phyloP scores from a whole-genome alignment of 2,329 filamentous ascomycete genomes.

The Scedosporium minutisporum region DNA sequence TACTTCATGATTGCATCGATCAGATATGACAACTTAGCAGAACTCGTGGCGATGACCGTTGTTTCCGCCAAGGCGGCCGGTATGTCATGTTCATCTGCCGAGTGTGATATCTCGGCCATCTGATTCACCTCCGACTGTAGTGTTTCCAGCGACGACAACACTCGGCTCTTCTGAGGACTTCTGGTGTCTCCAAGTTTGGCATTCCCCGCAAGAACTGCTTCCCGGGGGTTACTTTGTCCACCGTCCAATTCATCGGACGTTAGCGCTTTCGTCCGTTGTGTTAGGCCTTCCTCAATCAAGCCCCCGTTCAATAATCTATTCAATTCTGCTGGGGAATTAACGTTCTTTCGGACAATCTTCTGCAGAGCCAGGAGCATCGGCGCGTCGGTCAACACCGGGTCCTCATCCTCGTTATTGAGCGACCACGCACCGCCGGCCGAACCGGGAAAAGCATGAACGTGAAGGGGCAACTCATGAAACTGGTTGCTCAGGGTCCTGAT shows the following conservation, averaged over 20 bases:
- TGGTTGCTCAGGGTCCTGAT: conserved; percentile 58
- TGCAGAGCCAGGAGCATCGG: conserved; percentile 43
- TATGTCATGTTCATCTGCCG: conserved; percentile 15
- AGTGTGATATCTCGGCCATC: conserved; percentile 6
- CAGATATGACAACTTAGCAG: conserved; percentile 80
- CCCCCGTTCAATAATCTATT: conserved; percentile 38
- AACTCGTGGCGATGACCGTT: conserved; percentile 67
- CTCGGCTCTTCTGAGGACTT: conserved; percentile 4
- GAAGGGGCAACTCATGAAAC: conserved; percentile 71
- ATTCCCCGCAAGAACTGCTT: conserved; percentile 1
- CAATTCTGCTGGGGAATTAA: conserved; percentile 32
- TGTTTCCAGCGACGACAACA: background rate
- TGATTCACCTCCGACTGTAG: background rate
- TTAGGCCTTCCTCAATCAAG: conserved; percentile 28
- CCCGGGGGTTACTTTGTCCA: background rate
- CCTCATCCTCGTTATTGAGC: conserved; percentile 41
- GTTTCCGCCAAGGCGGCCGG: conserved; percentile 46
- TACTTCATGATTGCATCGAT: conserved; percentile 61
- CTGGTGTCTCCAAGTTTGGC: conserved; percentile 8
- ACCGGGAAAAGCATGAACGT: conserved; percentile 57
- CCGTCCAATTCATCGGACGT: background rate
- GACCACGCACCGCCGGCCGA: conserved; percentile 56
- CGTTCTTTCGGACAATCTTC: conserved; percentile 36
- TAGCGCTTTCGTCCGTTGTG: conserved; percentile 1
- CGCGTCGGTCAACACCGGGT: conserved; percentile 39